Evolutionary conservation across 208 protist genomes (phyloP), one percentile per base, ranked within the genome.

Genomic region (Blastocrithidia nonstop): DNA sequence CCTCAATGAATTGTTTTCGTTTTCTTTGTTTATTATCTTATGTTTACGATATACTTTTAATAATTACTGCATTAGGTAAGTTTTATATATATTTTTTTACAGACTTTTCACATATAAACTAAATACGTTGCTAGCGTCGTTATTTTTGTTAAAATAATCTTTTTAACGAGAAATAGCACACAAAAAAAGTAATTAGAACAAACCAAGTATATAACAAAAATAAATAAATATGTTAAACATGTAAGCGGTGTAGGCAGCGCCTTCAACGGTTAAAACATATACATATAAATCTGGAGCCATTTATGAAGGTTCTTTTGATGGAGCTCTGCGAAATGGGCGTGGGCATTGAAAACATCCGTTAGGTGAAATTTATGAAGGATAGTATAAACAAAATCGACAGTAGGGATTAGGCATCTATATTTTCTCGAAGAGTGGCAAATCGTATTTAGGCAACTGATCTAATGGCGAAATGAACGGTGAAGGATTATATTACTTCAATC

Each of bases 281-380:
- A 93, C 75, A 24, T 93, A 84, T 65, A 77, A 73, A 50, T 87
- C 79, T 4, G 84, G 84, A 29, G 80, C 79, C 32, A 62, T 85
- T 15, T 94, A 94, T 52, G 73, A 88, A 63, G 86, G 86, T 35
- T 71, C 41, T 20, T 94, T 94, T 60, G 51, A 70, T 22, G 75
- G 73, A 21, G 61, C 59, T 31, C 66, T 78, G 54, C 78, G 80
- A 32, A 65, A 71, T 56, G 86, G 86, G 23, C 63, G 64, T 7
- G 85, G 85, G 19, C 67, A 76, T 47, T 92, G 77, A 77, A 36
- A 50, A 15, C 77, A 88, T 50, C 77, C 82, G 0, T 45, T 71
- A 9, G 86, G 86, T 20, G 80, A 91, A 50, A 61, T 36, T 15
- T 94, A 92, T 50, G 81, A 91, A 45, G 85, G 85, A 19, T 73